Percentiles rank a stretch among this genome's conserved stretches.
Evolutionary conservation across 176 grass and related monocot genomes (phyloP).

Genomic region (Carex myosuroides): DNA sequence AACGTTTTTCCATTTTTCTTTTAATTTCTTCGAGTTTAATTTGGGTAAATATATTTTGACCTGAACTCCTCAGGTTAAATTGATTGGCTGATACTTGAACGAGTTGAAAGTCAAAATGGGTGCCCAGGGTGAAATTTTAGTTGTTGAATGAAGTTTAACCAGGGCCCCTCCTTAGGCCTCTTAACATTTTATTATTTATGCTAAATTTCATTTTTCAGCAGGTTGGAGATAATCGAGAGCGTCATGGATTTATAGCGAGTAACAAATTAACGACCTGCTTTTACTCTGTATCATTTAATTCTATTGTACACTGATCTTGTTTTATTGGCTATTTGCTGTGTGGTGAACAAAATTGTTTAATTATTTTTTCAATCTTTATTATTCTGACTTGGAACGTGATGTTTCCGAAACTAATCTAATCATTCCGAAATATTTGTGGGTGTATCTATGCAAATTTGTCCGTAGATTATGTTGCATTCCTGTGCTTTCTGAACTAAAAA

Average conservation of each 20-base stretch:
- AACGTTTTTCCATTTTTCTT: neutral
- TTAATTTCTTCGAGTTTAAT: neutral
- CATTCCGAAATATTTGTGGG: neutral
- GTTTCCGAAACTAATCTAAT: neutral
- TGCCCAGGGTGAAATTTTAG: neutral
- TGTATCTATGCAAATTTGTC: neutral
- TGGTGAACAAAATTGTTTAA: slow-evolving; percentile 10
- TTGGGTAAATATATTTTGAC: neutral
- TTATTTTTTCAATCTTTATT: slow-evolving; percentile 14
- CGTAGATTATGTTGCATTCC: neutral
- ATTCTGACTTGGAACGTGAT: neutral
- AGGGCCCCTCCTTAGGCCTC: neutral
- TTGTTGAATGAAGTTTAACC: neutral
- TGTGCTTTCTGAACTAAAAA: neutral
- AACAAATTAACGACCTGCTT: neutral
- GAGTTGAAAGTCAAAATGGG: neutral
- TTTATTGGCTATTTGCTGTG: neutral
- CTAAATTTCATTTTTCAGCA: neutral
- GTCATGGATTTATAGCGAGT: neutral
- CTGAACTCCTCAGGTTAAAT: neutral
- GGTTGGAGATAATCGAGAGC: neutral
- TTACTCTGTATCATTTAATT: slow-evolving; percentile 12
- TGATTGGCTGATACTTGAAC: neutral
- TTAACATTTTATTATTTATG: neutral
- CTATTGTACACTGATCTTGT: slow-evolving; percentile 16